Evolutionary conservation across 2,329 filamentous ascomycete genomes (phyloP).

Genomic region (Xylariaceae sp.): DNA sequence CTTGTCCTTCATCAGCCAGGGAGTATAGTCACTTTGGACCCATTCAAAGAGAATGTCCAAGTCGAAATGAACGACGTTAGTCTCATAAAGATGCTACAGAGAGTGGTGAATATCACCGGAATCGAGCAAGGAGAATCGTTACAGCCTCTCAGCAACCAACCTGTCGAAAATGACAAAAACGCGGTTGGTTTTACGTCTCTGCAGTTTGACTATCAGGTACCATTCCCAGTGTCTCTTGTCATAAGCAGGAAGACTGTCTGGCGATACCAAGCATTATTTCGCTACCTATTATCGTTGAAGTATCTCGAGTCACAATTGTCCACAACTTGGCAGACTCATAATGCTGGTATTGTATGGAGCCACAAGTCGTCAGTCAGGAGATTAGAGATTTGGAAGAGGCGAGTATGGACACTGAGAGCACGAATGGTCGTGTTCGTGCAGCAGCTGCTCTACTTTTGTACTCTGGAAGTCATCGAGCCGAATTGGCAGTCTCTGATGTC

Average conservation of each 20-base stretch:
- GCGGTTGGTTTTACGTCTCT: constrained; percentile 90
- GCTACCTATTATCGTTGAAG: constrained; percentile 87
- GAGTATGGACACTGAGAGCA: constrained; percentile 88
- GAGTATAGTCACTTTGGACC: constrained; percentile 89
- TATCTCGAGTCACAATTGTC: constrained; percentile 89
- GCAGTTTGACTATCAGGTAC: constrained; percentile 91
- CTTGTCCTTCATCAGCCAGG: constrained; percentile 95
- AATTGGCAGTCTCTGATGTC: constrained; percentile 96
- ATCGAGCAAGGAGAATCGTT: constrained; percentile 89
- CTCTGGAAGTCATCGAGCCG: constrained; percentile 94
- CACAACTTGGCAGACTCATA: constrained; percentile 89
- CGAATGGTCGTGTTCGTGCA: constrained; percentile 98
- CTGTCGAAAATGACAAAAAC: constrained; percentile 81
- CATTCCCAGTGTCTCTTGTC: constrained; percentile 93
- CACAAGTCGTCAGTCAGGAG: constrained; percentile 75
- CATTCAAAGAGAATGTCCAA: constrained; percentile 98
- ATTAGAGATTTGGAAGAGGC: constrained; percentile 90
- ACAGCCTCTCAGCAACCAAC: constrained; percentile 70
- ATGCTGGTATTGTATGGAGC: constrained; percentile 79
- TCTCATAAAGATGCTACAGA: constrained; percentile 90
- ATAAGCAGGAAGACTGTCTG: constrained; percentile 97
- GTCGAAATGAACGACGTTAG: constrained; percentile 96
- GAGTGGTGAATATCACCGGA: constrained; percentile 94
- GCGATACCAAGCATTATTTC: constrained; percentile 93
- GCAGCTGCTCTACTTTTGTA: constrained; percentile 95